Base-by-base conservation (phyloP, 805 yeast genomes). In the Starmerella tilneyi region DNA sequence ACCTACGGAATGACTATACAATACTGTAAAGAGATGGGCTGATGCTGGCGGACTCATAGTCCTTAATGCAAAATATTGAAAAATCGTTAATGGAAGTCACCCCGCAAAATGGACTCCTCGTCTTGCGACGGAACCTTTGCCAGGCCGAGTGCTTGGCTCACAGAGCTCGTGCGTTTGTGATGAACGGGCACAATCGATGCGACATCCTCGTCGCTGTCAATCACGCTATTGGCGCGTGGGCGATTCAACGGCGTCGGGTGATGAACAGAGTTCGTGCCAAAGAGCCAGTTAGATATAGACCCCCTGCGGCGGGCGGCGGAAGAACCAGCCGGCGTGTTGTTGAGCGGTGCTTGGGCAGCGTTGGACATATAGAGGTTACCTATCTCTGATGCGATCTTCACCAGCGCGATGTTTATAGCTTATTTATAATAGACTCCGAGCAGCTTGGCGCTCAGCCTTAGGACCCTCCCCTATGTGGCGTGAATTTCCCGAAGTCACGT, bases 61-160 rank as follows among this genome's bases (percentile, higher is more conserved):
- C 11, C 11, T 12, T 9, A 33, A 19, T 26, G 12, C 29, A 9
- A 26, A 26, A n/a, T n/a, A 24, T 8, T 11, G 27, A 11, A 24
- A 9, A 11, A 8, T 13, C 32, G 5, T 17, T 23, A 34, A 13
- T 21, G 31, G 24, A 44, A 44, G 23, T 48, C 52, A 13, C 52
- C 52, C 2, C 52, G 41, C 9, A 48, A 11, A 16, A 48, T 43
- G n/a, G 52, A 45, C 28, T 48, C 52, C 19, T 48, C 47, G 38
- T 48, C 52, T 27, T 34, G 11, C 3, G 49, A 42, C 7, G 52
- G 52, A 1, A 48, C 41, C 29, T 45, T 45, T 21, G 40, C 41
- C 12, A 48, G 37, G 13, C 49, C 49, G 5, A 48, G 44, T 13
- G 37, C 19, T 32, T 45, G 47, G 19, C 35, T 34, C 33, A 48